Base-by-base conservation (phyloP, 2,329 filamentous ascomycete species). In the Fusarium redolens region DNA sequence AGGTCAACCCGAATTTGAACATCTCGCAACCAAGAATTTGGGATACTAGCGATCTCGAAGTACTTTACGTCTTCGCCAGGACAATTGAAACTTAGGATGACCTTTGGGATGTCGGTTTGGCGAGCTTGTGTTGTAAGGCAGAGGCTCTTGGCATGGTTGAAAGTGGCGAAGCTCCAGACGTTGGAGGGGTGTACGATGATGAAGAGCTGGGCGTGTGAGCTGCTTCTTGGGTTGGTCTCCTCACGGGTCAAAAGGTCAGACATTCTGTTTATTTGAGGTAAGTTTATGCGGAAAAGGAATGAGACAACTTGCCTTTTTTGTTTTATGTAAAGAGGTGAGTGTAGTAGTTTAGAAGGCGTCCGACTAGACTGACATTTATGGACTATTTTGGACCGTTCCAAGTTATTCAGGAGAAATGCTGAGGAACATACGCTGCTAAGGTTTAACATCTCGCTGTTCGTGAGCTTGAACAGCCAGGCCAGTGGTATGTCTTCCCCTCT, bases 231-330 rank as follows among this genome's bases (percentile, higher is more conserved):
- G 1, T 18, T 12, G 2, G 15, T 7, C 11, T 25, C 7, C 15
- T 25, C 13, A 7, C 11, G 5, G 5, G 10, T 6, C 4, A 17
- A 33, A 3, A 4, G 13, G 3, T 6, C 11, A 1, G 15, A 18
- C 47, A 13, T 51, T 18, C 5, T 10, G 11, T 17, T 18, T 33
- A 4, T 14, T n/a, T 48, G 13, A 8, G 13, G 7, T 6, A 10
- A 4, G 5, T n/a, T 0, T 15, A 15, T 6, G 14, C 10, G 45
- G 11, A n/a, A 11, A 18, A 30, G 3, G 13, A 7, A 28, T 18
- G 13, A 8, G 22, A 5, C 11, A 18, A 25, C 5, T 11, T 28
- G 17, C 10, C 11, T 30, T 30, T 30, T 30, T 30, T 17, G 7
- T 9, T 28, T 7, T 10, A 20, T 45, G 12, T 3, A 20, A 15